Base-by-base conservation (phyloP, 208 protist species). In the Trypanosoma melophagium region DNA sequence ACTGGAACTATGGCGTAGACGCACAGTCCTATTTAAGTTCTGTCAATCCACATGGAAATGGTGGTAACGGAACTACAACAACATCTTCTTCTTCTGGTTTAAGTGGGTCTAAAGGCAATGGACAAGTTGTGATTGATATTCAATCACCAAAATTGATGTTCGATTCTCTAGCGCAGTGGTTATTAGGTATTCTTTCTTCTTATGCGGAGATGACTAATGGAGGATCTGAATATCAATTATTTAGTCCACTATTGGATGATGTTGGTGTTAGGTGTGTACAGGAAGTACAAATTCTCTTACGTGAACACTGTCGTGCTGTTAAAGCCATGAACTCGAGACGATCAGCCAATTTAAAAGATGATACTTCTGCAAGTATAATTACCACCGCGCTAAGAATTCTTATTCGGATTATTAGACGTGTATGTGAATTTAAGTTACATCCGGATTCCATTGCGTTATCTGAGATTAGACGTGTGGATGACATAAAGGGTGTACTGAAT, bases 221-320 rank as follows among this genome's bases (percentile, higher is more conserved):
- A 45, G 69, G 25, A 50, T 31, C 47, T 42, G 72, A 41, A 52
- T 66, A 77, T 62, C 10, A 49, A 21, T 83, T 96, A 35, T 96
- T 87, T 71, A 79, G 83, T 17, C 88, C 87, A 17, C 74, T 96
- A 41, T 65, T 80, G 25, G 88, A 93, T 61, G 91, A 96, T 74
- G 88, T 96, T 9, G 71, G 91, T 61, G 58, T 72, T 41, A 74
- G 80, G 13, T 91, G 83, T 53, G 81, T 93, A 16, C 60, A 76
- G 12, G 85, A 94, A 69, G 76, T 94, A 16, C 76, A 79, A 28
- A 56, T 67, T 7, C 70, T 86, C 12, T 60, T 96, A 2, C 53
- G 62, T 19, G 85, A 94, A 57, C 87, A 94, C 73, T 80, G 92
- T 38, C 82, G 88, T 28, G 73, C 83, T 13, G 82, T 96, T 42